Base-by-base conservation (phyloP, 306 rosid species). In the Betula pendula region DNA sequence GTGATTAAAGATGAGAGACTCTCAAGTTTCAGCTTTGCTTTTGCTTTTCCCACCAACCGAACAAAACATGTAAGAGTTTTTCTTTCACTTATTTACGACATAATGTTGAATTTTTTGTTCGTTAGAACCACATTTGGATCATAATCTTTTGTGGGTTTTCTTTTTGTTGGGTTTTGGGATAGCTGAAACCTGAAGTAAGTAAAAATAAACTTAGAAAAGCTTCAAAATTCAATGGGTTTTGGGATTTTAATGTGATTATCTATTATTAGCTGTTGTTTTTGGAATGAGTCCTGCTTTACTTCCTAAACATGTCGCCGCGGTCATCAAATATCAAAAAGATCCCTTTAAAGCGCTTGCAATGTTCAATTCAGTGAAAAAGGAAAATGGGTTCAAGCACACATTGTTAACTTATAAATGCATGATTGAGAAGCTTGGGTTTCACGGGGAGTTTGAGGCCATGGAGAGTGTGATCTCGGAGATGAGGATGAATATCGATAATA, bases 301-400 rank as follows among this genome's bases (percentile, higher is more conserved):
- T 79, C 94, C 94, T 2, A 92, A 87, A 72, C 96, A 94, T 81
- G 94, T 94, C 52, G 84, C 83, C 6, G 90, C 93, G 1, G 97
- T 94, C 19, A 82, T 94, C 11, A 78, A 79, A 75, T 78, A 51
- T 53, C 95, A 92, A 81, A 92, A 81, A 81, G 90, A 94, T 59
- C 96, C 93, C 44, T 85, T 86, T 12, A 92, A 83, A 51, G 98
- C 97, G 2, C 90, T 94, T 13, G 83, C 86, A 55, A 88, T 89
- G 87, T 94, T 94, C 88, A 89, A 92, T 62, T 77, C 90, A 1
- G 93, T 82, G 70, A 90, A 86, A 77, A 80, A n/a, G 16, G 93
- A 94, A 81, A 88, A 90, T 22, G 96, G 96, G 10, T 94, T 87
- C 85, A 89, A 83, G 79, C 97, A 94, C 81, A 92, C 90, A 13